Base-by-base conservation (phyloP, 257 asterid genomes). In the Solanum commersonii region DNA sequence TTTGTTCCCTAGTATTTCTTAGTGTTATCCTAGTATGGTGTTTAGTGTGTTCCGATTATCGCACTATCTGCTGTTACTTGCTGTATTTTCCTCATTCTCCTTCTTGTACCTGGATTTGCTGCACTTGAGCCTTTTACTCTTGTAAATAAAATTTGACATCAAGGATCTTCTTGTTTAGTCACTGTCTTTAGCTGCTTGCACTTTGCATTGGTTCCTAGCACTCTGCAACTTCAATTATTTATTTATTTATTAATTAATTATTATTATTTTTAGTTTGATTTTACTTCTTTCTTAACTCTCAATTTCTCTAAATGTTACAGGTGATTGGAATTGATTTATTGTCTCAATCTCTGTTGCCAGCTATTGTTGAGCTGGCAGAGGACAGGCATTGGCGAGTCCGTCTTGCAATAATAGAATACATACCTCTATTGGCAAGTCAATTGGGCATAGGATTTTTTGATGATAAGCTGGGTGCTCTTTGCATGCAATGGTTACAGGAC, bases 321-420 rank as follows among this genome's bases (percentile, higher is more conserved):
- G 98, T 95, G 83, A 93, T 94, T 76, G 98, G 98, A 77, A 95
- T 95, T 77, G 98, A 95, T 91, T 91, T 95, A 84, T 90, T 95
- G 63, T 95, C 98, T 42, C 98, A 95, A 90, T 94, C 98, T 85
- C 89, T 95, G 38, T 90, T 95, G 83, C 98, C 98, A 23, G 98
- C 98, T 86, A 95, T 95, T 52, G 98, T 95, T 88, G 98, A 95
- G 94, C 94, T 95, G 85, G 98, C 98, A 33, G 98, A 95, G 89
- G 98, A 95, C 91, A 94, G 98, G 89, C 98, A 95, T 88, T 95
- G 98, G 98, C 91, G 98, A 87, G 98, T 95, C 74, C 93, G 98
- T 34, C 97, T 95, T 46, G 98, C 98, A 87, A 95, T 95, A 78
- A 95, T 95, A 20, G 98, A 95, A 89, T 95, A 95, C 89, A 95